Conservation (phyloP, 805 yeast genomes). For the Sugiyamaella boreocaroliniensis region DNA sequence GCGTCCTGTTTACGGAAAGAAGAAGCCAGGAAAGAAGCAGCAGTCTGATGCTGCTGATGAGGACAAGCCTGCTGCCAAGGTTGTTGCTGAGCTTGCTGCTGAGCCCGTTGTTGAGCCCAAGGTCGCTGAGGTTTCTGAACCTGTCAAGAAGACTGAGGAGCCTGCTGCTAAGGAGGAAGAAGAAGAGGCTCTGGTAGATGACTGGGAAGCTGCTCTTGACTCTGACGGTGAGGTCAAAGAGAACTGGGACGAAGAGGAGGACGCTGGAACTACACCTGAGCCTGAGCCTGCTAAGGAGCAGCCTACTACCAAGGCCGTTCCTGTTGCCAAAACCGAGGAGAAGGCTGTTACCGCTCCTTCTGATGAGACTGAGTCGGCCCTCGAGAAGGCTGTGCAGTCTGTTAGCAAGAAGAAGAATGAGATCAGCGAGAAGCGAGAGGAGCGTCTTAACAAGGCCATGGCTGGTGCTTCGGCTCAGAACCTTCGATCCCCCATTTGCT, state of each 20-base stretch:
- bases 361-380: conserved; percentile 27
- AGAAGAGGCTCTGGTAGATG: conserved; percentile 64
- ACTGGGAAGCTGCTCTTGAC: conserved; percentile 70
- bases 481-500: conserved; percentile 96
- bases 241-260: conserved; percentile 23
- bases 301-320: conserved; percentile 6
- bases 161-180: conserved; percentile 29
- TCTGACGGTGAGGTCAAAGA: conserved; percentile 48
- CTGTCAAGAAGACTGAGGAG: conserved; percentile 13
- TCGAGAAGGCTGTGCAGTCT: conserved; percentile 23
- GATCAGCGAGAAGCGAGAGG: conserved; percentile 35
- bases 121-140: neutral
- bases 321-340: neutral
- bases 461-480: conserved; percentile 41
- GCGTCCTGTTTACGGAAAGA: conserved; percentile 36
- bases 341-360: conserved; percentile 21
- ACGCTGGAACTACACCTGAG: conserved; percentile 9
- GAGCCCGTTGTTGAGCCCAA: conserved; percentile 1
- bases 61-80: conserved; percentile 14
- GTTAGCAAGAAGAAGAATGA: conserved; percentile 35
- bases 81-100: neutral
- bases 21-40: conserved; percentile 33
- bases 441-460: conserved; percentile 32
- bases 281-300: conserved; percentile 17
- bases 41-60: conserved; percentile 10